These are phyloP conservation scores for Lachnum nothofagi DNA, from an alignment of 2,329 filamentous ascomycete genomes.

Conservation along the genomic window DNA sequence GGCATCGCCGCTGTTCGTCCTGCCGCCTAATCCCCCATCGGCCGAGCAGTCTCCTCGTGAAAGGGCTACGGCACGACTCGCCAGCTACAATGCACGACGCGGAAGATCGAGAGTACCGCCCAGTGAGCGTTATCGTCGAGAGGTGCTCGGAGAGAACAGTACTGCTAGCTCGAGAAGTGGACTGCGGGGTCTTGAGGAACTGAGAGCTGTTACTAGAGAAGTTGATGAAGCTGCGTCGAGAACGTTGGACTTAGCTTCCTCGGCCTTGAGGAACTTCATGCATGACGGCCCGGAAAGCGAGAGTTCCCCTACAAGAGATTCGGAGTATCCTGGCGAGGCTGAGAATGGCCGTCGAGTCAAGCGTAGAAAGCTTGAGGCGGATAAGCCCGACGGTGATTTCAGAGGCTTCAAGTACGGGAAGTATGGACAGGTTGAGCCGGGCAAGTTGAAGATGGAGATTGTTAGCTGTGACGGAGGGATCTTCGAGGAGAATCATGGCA, in stretches of 20 bases:
- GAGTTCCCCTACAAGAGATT: slow-evolving; percentile 18
- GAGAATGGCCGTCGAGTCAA: slow-evolving; percentile 55
- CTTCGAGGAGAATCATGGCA: slow-evolving; percentile 51
- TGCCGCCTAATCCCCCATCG: slow-evolving; percentile 16
- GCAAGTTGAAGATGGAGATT: slow-evolving; percentile 78
- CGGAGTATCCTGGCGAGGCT: slow-evolving; percentile 28
- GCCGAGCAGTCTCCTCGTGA: slow-evolving; percentile 12
- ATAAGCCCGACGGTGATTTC: slow-evolving; percentile 44
- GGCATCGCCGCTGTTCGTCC: slow-evolving; percentile 24
- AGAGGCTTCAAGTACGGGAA: slow-evolving; percentile 72
- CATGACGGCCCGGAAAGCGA: slow-evolving; percentile 25
- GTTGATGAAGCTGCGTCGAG: slow-evolving; percentile 26
- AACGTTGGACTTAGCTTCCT: slow-evolving; percentile 27
- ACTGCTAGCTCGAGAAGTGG: slow-evolving; percentile 6
- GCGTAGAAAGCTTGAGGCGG: slow-evolving; percentile 65
- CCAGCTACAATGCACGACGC: slow-evolving; percentile 14
- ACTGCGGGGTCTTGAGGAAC: slow-evolving; percentile 15
- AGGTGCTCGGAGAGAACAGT: slow-evolving; percentile 15
- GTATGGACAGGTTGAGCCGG: slow-evolving; percentile 81
- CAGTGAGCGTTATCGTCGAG: slow-evolving; percentile 29
- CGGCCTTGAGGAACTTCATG: slow-evolving; percentile 25
- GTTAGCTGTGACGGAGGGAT: slow-evolving; percentile 82
- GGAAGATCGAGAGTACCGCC: slow-evolving; percentile 21
- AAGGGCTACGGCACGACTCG: slow-evolving; percentile 8
- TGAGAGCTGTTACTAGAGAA: slow-evolving; percentile 24